Conservation (phyloP, 768 basidiomycete genomes). For the Tulasnella sp. region DNA sequence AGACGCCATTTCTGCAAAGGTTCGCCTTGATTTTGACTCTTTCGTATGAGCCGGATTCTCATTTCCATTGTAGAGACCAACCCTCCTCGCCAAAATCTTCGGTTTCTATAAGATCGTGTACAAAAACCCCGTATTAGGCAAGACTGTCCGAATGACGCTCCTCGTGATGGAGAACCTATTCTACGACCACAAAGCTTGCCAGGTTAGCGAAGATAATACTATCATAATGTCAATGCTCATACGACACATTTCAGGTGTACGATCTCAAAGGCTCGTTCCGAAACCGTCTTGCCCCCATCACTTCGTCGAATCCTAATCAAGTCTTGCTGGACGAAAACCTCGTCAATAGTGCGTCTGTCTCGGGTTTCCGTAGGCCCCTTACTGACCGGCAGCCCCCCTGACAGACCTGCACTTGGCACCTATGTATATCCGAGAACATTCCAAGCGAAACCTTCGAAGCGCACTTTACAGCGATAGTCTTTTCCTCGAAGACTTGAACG, state of each 20-base stretch:
- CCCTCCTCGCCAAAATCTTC: constrained; percentile 91
- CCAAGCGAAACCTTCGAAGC: constrained; percentile 84
- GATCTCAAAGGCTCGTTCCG: constrained; percentile 95
- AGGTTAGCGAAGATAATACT: constrained; percentile 44
- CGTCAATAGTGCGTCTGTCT: constrained; percentile 67
- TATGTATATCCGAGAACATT: constrained; percentile 94
- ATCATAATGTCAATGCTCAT: neutral
- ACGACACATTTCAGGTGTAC: constrained; percentile 63
- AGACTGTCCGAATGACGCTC: constrained; percentile 88
- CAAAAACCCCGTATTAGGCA: constrained; percentile 62
- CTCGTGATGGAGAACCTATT: constrained; percentile 98
- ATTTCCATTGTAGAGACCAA: constrained; percentile 63
- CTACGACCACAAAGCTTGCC: constrained; percentile 85
- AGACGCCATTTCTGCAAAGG: constrained; percentile 80
- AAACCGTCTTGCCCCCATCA: constrained; percentile 88
- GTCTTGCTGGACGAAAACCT: constrained; percentile 96
- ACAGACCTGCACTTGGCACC: constrained; percentile 80
- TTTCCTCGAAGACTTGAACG: constrained; percentile 89
- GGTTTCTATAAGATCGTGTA: constrained; percentile 95
- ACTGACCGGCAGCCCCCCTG: constrained; percentile 13
- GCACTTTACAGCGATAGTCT: constrained; percentile 94
- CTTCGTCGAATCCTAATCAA: constrained; percentile 77
- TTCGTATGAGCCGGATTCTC: constrained; percentile 27
- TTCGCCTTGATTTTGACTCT: constrained; percentile 40
- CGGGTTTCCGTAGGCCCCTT: neutral